Evolutionary conservation across 1,284 basidiomycete species (phyloP).

Genomic region (Cutaneotrichosporon arboriforme): DNA sequence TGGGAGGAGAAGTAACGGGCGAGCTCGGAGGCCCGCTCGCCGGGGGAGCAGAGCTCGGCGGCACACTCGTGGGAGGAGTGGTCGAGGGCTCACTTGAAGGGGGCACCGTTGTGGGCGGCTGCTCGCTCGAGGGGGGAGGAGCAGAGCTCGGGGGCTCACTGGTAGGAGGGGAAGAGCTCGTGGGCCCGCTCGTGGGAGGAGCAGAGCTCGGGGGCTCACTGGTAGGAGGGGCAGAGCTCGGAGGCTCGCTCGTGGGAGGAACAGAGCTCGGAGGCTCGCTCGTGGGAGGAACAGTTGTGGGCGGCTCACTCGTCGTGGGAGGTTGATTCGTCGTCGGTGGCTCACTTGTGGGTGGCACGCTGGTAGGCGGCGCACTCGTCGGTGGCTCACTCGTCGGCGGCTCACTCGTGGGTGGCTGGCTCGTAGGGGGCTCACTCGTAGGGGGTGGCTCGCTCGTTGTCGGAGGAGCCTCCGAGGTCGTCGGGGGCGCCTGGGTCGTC

Average conservation of each 20-base stretch:
- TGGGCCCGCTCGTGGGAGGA: not conserved
- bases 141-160: not conserved
- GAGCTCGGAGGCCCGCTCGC: not conserved
- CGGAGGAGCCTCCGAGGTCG: not conserved
- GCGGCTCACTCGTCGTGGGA: not conserved
- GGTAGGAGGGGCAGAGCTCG: not conserved
- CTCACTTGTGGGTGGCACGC: not conserved
- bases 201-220: not conserved
- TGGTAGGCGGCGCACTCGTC: not conserved
- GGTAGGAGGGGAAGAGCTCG: not conserved
- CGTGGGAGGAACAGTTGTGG: not conserved
- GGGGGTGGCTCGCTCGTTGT: not conserved
- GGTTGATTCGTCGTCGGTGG: not conserved
- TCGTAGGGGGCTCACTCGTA: not conserved
- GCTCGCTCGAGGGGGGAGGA: not conserved
- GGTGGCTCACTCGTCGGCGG: not conserved
- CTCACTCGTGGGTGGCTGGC: not conserved
- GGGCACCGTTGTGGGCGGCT: not conserved
- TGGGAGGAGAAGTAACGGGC: not conserved
- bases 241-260: not conserved
- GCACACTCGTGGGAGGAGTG: not conserved
- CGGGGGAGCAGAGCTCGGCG: not conserved
- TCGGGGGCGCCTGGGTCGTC: not conserved
- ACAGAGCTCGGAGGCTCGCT: not conserved
- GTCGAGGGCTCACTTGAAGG: not conserved